Base-by-base conservation (phyloP, 257 asterid genomes). In the Solanum virginianum region DNA sequence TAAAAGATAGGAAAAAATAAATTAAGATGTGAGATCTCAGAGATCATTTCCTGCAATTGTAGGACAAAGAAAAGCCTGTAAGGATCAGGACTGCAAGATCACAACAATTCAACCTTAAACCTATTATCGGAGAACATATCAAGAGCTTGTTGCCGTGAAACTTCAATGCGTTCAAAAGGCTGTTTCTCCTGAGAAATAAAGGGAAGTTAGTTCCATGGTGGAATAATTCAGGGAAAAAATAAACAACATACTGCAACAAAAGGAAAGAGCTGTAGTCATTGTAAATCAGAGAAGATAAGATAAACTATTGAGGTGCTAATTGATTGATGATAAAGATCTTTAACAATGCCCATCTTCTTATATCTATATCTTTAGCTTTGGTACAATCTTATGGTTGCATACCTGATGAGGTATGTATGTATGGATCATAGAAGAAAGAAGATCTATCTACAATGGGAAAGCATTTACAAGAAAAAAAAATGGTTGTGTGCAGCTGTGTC, bases 81-180 rank as follows among this genome's bases (percentile, higher is more conserved):
- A 71, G 29, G 17, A 81, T n/a, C 41, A 70, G 77, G 17, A 81
- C 45, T 32, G 55, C 47, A 54, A 63, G 55, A 36, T 59, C 12
- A 68, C 80, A 32, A 74, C 26, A 74, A n/a, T 16, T 75, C 71
- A 59, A 93, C 99, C 98, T 97, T 95, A 89, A 95, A 97, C 47
- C 84, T 94, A 88, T 97, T 97, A 71, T 95, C 99, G 47, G 99
- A 91, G 87, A 97, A 97, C 43, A 97, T 91, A 85, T 97, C 95
- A 81, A 95, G 97, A 84, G 98, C 99, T 90, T 95, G 98, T 13
- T 87, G 91, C 90, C 95, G 92, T 82, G 98, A 90, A 80, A 95
- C 99, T 89, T 95, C 99, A 88, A 97, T 94, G 87, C 99, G 98
- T 85, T 94, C 96, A 85, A 97, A 97, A 66, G 98, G 93, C 92